Evolutionary conservation across 179 eudicot genomes (phyloP), one percentile per base, ranked within the genome.

Genomic region (Amaranthus tricolor): DNA sequence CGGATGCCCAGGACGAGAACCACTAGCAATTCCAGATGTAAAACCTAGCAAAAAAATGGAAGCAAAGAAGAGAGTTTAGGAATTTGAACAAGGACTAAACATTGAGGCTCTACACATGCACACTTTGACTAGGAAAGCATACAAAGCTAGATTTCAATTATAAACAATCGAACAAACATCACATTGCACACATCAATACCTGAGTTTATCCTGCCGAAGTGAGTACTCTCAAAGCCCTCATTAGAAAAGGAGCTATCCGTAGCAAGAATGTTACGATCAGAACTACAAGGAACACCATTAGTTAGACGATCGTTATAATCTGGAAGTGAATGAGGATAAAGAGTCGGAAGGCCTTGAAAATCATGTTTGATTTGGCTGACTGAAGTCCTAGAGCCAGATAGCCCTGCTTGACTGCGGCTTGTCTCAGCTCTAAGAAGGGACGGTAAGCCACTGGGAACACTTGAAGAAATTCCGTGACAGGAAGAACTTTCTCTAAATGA

Each of bases 281-380:
- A 81, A 73, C 76, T 82, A 85, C 78, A 78, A 6, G 77, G 61
- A 75, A 53, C 70, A 69, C 80, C 82, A 85, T 80, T 87, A 76
- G 87, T 70, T 66, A 85, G 64, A 77, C 88, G 85, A 63, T 86
- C 87, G 60, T 74, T 83, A 79, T 83, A 83, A 52, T 84, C 90
- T 3, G 94, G 91, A 57, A 83, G 86, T 20, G 97, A 90, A 81
- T 84, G 87, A 70, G 92, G 91, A 84, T 87, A 85, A 80, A 84
- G 80, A 76, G 62, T 78, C 44, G 80, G 74, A 61, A 73, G 43
- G 50, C 84, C 82, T 20, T 62, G 86, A 16, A 77, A 77, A 70
- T 78, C 89, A 78, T 78, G 72, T 17, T 79, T 83, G 57, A 72
- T 71, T 50, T 82, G 88, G 70, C 72, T 75, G 63, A 66, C 78